Evolutionary conservation across 176 grass and related monocot species (phyloP).

Genomic region (Hordeum vulgare): DNA sequence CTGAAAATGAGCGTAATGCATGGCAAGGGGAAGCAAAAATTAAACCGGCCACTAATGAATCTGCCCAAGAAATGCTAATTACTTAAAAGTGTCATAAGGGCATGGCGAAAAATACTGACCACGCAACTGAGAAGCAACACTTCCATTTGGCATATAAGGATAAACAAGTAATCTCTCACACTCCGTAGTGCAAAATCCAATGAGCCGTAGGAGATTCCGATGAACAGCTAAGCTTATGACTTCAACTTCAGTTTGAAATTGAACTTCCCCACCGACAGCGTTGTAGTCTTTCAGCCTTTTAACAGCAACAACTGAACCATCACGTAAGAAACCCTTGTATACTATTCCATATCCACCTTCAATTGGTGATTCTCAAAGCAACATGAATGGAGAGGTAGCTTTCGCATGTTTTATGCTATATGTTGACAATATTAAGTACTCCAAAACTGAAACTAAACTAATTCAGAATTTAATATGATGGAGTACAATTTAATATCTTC

Average conservation of each 20-base stretch:
- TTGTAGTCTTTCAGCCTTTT: conserved; percentile 95
- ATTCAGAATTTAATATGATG: no score
- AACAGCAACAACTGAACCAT: conserved; percentile 71
- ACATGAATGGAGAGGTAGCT: not conserved
- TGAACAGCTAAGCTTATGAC: conserved; percentile 98
- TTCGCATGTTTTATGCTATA: not conserved
- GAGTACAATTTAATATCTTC: no score
- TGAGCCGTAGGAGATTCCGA: conserved; percentile 82
- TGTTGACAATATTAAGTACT: conserved; percentile 6
- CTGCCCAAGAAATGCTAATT: not conserved
- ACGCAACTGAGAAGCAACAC: conserved; percentile 93
- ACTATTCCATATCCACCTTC: conserved; percentile 98
- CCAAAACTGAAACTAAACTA: no score
- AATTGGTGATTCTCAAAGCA: no score
- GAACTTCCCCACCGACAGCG: conserved; percentile 72
- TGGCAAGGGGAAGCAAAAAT: not conserved
- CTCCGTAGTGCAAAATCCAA: conserved; percentile 83
- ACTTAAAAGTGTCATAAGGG: not conserved
- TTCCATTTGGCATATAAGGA: conserved; percentile 95
- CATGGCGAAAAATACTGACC: conserved; percentile 39
- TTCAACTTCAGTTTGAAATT: conserved; percentile 97
- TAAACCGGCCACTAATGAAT: not conserved
- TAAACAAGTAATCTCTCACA: conserved; percentile 90
- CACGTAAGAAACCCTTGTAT: conserved; percentile 81
- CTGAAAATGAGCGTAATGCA: not conserved